Evolutionary conservation across 129 eudicot species (phyloP).

Genomic region (Calendula officinalis): DNA sequence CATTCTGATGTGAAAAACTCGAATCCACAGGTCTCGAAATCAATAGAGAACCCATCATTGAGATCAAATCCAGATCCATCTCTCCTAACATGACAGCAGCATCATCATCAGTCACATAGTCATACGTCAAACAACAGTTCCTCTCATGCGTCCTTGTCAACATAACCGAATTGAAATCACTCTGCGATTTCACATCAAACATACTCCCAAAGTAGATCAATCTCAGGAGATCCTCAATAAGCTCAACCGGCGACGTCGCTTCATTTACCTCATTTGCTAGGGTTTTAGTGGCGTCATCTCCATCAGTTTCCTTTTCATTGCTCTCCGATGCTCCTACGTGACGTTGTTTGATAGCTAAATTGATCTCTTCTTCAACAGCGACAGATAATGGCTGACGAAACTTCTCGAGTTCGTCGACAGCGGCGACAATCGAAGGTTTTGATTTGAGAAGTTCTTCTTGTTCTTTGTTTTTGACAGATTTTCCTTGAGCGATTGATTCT

Average conservation of each 20-base stretch:
- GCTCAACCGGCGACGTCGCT: background rate
- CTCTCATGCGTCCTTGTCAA: slow-evolving; percentile 82
- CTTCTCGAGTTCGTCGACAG: slow-evolving; percentile 84
- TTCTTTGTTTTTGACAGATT: slow-evolving; percentile 70
- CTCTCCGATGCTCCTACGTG: slow-evolving; percentile 5
- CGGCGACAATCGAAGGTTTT: slow-evolving; percentile 48
- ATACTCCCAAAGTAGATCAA: slow-evolving; percentile 78
- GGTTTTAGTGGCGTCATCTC: slow-evolving; percentile 4
- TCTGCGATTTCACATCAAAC: slow-evolving; percentile 64
- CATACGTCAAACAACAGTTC: slow-evolving; percentile 82
- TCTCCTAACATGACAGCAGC: slow-evolving; percentile 60
- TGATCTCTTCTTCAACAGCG: slow-evolving; percentile 59
- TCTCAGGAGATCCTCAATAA: slow-evolving; percentile 50
- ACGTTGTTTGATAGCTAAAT: slow-evolving; percentile 25
- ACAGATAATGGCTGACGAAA: slow-evolving; percentile 54
- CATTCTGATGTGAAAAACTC: slow-evolving; percentile 62
- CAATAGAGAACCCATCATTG: slow-evolving; percentile 51
- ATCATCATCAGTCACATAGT: slow-evolving; percentile 86
- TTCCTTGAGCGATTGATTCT: slow-evolving; percentile 57
- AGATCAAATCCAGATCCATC: slow-evolving; percentile 78
- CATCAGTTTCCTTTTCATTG: slow-evolving; percentile 10
- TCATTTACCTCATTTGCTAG: slow-evolving; percentile 12
- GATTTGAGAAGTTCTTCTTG: slow-evolving; percentile 63
- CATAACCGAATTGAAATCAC: slow-evolving; percentile 57
- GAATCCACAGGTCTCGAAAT: slow-evolving; percentile 63